Evolutionary conservation across 768 basidiomycete genomes (phyloP).

Genomic region (Mycena vitilis): DNA sequence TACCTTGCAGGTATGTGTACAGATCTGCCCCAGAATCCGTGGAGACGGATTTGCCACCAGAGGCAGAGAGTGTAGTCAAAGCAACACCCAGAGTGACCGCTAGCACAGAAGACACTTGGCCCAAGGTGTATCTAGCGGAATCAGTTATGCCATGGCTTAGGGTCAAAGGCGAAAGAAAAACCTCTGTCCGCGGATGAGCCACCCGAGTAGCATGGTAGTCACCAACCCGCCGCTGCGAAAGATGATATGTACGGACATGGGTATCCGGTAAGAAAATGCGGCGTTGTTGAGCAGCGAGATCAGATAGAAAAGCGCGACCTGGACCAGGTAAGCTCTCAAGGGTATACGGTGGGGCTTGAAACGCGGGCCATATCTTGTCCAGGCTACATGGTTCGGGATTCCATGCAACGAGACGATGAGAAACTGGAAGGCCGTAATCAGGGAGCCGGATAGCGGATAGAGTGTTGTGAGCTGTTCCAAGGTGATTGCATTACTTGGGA

Average conservation of each 20-base stretch:
- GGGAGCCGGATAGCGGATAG: constrained; percentile 78
- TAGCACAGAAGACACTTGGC: constrained; percentile 81
- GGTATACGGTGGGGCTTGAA: constrained; percentile 77
- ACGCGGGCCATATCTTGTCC: constrained; percentile 63
- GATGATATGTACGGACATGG: constrained; percentile 94
- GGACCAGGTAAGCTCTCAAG: constrained; percentile 75
- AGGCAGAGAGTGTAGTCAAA: constrained; percentile 84
- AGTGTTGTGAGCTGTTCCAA: constrained; percentile 77
- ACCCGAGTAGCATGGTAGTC: constrained; percentile 85
- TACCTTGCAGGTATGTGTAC: constrained; percentile 73
- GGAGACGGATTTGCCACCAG: constrained; percentile 41
- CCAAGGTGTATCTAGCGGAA: constrained; percentile 64
- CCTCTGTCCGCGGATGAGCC: constrained; percentile 72
- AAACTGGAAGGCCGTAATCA: constrained; percentile 92
- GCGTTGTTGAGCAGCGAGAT: constrained; percentile 89
- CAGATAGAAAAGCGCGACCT: constrained; percentile 84
- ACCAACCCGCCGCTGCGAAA: constrained; percentile 91
- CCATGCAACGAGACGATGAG: constrained; percentile 79
- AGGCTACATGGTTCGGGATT: constrained; percentile 69
- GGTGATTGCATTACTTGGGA: constrained; percentile 80
- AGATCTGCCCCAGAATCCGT: constrained; percentile 38
- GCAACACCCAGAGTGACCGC: constrained; percentile 84
- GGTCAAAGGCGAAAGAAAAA: constrained; percentile 39
- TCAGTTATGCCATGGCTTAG: constrained; percentile 17
- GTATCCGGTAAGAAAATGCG: constrained; percentile 89